A percentile compares a stretch with the other conserved stretches of the same genome.
Conservation (phyloP, 306 rosid genomes). For the Dryas drummondii region DNA sequence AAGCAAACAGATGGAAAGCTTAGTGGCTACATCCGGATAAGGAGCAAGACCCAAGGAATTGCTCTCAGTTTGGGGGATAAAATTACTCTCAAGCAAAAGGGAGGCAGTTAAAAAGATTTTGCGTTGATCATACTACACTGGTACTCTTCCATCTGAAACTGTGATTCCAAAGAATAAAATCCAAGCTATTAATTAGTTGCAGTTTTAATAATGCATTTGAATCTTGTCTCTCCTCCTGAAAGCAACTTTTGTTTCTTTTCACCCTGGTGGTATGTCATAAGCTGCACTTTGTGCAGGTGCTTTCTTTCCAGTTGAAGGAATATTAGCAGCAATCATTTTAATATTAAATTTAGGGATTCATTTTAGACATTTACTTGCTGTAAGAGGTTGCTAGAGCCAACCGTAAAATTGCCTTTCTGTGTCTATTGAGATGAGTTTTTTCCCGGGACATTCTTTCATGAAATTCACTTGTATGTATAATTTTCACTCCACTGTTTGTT, state of each 20-base stretch:
- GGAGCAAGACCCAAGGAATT: conserved; percentile 82
- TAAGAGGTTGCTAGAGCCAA: conserved; percentile 1
- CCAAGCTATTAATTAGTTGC: not conserved
- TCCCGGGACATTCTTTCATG: not conserved
- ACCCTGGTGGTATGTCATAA: not conserved
- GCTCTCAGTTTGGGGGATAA: conserved; percentile 78
- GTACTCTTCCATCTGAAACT: conserved; percentile 2
- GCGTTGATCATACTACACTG: not conserved
- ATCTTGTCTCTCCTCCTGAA: not conserved
- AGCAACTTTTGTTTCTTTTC: conserved; percentile 1
- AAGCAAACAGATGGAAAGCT: conserved; percentile 71
- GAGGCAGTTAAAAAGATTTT: conserved; percentile 34
- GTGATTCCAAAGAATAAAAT: not conserved
- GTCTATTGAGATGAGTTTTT: not conserved
- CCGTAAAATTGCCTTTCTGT: not conserved
- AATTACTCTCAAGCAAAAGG: conserved; percentile 79
- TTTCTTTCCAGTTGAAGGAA: not conserved
- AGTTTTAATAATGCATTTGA: not conserved
- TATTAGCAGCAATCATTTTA: not conserved
- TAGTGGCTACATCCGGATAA: conserved; percentile 73
- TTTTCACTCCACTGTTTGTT: not conserved
- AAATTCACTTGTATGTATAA: conserved; percentile 6
- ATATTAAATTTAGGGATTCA: not conserved
- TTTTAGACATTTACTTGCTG: not conserved
- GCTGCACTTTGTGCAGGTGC: not conserved